Conservation (phyloP, 2,329 filamentous ascomycete species). For the Aspergillus hortae region DNA sequence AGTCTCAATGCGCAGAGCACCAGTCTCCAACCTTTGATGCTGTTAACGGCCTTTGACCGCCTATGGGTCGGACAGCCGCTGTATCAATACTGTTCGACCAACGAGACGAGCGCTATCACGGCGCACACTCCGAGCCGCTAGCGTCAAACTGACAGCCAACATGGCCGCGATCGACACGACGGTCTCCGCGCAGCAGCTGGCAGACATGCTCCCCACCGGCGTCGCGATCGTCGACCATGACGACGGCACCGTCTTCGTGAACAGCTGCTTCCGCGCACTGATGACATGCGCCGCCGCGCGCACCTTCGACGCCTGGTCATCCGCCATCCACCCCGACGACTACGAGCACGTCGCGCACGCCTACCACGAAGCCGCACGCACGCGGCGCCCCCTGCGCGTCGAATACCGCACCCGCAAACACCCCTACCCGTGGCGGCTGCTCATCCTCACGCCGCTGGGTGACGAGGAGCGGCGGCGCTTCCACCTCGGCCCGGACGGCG, state of each 20-base stretch:
- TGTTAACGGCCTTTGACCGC: too few species aligned
- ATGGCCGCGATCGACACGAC: neutral
- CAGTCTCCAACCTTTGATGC: too few species aligned
- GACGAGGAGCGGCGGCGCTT: conserved; percentile 11
- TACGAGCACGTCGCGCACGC: conserved; percentile 9
- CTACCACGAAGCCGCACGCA: conserved; percentile 7
- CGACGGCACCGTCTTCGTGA: conserved; percentile 18
- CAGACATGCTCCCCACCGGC: conserved; percentile 23
- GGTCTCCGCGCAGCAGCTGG: conserved; percentile 22
- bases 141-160: neutral
- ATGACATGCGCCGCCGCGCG: conserved; percentile 2
- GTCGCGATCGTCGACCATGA: conserved; percentile 18
- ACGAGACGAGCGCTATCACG: too few species aligned
- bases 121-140: neutral
- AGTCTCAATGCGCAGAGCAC: neutral
- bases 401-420: conserved; percentile 20
- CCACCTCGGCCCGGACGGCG: conserved; percentile 2
- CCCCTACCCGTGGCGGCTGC: conserved; percentile 15
- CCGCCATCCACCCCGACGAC: conserved; percentile 19
- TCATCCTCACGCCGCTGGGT: conserved; percentile 15
- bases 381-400: conserved; percentile 13
- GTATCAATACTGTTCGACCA: too few species aligned
- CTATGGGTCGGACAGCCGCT: too few species aligned
- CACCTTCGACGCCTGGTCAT: conserved; percentile 15
- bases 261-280: conserved; percentile 19